Evolutionary conservation across 805 yeast species (phyloP).

Genomic region (Helenozyma baotianmanensis): DNA sequence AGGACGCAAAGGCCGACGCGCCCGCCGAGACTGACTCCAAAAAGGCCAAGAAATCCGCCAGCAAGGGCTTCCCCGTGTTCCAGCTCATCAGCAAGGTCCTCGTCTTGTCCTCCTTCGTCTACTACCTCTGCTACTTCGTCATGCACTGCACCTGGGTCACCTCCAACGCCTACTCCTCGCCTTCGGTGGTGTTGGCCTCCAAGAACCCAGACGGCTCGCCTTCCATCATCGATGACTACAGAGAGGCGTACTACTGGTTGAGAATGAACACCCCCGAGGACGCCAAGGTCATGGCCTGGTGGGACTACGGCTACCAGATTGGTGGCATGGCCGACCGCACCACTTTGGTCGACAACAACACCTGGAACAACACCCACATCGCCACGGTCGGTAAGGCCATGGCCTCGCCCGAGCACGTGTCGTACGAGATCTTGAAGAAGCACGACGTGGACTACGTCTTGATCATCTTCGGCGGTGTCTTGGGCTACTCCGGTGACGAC

Average conservation of each 20-base stretch:
- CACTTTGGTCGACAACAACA: constrained; percentile 95
- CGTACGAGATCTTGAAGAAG: constrained; percentile 82
- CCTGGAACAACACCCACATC: constrained; percentile 99
- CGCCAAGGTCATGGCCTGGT: constrained; percentile 96
- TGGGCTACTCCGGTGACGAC: constrained; percentile 96
- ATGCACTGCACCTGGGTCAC: constrained; percentile 98
- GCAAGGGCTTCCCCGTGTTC: constrained; percentile 19
- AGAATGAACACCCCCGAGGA: constrained; percentile 97
- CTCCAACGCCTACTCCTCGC: constrained; percentile 91
- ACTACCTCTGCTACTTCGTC: constrained; percentile 77
- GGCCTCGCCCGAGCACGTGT: constrained; percentile 82
- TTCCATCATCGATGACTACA: constrained; percentile 86
- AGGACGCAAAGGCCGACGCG: too few relatives aligned
- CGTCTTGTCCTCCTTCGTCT: constrained; percentile 64
- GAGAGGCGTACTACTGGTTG: constrained; percentile 99
- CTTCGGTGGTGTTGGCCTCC: constrained; percentile 92
- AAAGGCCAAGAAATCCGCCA: not conserved
- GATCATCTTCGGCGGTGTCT: constrained; percentile 87
- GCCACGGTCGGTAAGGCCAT: constrained; percentile 99
- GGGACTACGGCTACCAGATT: constrained; percentile 99
- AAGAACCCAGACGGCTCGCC: constrained; percentile 80
- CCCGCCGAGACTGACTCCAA: constrained; percentile 6
- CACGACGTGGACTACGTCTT: constrained; percentile 95
- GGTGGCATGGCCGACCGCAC: constrained; percentile 99
- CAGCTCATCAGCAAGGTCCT: constrained; percentile 51